These are phyloP conservation scores for Tephrocybe rancida DNA, from an alignment of 768 basidiomycete species.

Conservation along the genomic window DNA sequence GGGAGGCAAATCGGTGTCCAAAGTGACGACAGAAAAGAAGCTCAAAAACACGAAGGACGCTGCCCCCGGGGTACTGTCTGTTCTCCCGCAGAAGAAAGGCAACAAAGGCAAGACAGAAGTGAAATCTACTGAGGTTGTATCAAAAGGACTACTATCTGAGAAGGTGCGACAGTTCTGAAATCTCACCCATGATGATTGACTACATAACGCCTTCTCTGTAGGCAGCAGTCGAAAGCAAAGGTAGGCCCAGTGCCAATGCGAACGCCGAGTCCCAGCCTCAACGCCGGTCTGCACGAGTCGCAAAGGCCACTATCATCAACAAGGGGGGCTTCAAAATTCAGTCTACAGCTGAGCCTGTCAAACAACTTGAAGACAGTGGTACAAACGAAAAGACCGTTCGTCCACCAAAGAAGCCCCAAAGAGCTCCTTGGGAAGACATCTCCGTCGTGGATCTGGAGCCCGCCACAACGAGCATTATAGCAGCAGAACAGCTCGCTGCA, in stretches of 20 bases:
- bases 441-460: slow-evolving; percentile 1
- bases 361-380: not conserved
- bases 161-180: not conserved
- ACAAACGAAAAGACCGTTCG: not conserved
- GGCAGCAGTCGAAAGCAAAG: not conserved
- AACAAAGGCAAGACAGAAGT: not conserved
- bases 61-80: not conserved
- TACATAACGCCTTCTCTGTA: not conserved
- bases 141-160: not conserved
- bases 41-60: not conserved
- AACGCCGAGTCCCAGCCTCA: not conserved
- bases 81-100: not conserved
- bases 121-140: not conserved
- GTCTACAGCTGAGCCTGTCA: not conserved
- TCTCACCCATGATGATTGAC: not conserved
- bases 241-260: not conserved
- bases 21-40: not conserved
- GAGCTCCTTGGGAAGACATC: slow-evolving; percentile 10
- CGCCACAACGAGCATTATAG: not conserved
- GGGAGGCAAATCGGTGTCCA: slow-evolving; percentile 19
- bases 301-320: not conserved
- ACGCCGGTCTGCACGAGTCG: slow-evolving; percentile 14
- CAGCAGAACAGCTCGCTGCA: not conserved
- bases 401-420: slow-evolving; percentile 1
- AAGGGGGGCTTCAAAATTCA: not conserved